Evolutionary conservation across 176 grass and related monocot genomes (phyloP).

Genomic region (Olyra latifolia): DNA sequence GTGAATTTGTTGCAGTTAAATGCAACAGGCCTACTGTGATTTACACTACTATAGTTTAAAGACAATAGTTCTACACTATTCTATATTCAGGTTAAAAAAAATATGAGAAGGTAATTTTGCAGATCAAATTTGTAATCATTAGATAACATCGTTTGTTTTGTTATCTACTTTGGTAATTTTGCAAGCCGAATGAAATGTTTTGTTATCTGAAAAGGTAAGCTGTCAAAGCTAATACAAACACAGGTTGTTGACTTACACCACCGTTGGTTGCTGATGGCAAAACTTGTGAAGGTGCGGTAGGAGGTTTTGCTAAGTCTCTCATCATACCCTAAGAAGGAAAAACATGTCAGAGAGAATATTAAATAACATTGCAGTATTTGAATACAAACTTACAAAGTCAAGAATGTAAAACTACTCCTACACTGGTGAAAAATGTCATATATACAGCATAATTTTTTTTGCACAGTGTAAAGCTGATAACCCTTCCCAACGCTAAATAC

Average conservation of each 20-base stretch:
- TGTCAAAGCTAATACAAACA: constrained; percentile 1
- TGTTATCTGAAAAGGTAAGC: neutral
- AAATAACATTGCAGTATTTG: neutral
- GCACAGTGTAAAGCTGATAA: neutral
- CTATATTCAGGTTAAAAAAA: neutral
- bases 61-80: neutral
- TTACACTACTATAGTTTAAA: neutral
- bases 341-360: neutral
- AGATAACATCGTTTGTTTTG: too few species aligned
- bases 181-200: neutral
- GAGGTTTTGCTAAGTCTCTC: constrained; percentile 74
- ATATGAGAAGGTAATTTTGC: neutral
- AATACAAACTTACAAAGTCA: neutral
- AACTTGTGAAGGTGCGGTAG: constrained; percentile 41
- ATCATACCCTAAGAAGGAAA: constrained; percentile 60
- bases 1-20: neutral
- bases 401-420: neutral
- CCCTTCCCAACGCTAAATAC: neutral
- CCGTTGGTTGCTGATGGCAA: constrained; percentile 42
- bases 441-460: neutral
- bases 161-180: too few species aligned
- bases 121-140: constrained; percentile 18
- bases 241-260: constrained; percentile 53
- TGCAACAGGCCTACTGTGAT: neutral
- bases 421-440: neutral